phyloP scores from a whole-genome alignment of 2,329 filamentous ascomycete species.

The Sarocladium strictum region DNA sequence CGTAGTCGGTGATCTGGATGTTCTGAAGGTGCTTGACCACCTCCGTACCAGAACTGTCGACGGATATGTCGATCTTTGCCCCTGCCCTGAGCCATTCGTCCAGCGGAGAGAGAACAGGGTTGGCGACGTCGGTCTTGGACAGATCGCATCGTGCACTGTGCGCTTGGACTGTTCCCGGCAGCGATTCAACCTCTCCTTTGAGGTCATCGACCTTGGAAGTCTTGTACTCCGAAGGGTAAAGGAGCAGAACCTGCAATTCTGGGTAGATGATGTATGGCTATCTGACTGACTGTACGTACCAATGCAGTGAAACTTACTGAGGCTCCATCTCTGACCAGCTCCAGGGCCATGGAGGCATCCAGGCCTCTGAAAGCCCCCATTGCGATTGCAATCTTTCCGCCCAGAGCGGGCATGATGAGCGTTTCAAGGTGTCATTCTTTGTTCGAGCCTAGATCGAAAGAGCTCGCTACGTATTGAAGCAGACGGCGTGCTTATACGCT shows the following conservation, averaged over 20 bases:
- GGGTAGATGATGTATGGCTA: background rate
- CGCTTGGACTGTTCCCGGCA: constrained; percentile 8
- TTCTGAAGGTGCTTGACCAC: constrained; percentile 29
- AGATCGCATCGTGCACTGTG: constrained; percentile 12
- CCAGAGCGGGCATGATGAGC: constrained; percentile 7
- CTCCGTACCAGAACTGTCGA: constrained; percentile 34
- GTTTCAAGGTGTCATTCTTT: no score
- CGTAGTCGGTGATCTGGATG: constrained; percentile 43
- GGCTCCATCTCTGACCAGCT: constrained; percentile 17
- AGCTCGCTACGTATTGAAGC: no score
- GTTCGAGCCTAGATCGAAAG: background rate
- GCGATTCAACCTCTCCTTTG: constrained; percentile 12
- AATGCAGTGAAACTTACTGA: constrained; percentile 14
- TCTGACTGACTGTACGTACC: no score
- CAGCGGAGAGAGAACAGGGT: background rate
- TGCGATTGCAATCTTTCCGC: constrained; percentile 17
- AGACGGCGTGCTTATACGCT: no score
- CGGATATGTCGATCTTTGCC: constrained; percentile 24
- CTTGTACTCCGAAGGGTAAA: constrained; percentile 16
- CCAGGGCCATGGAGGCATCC: constrained; percentile 17
- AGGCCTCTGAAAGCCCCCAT: constrained; percentile 20
- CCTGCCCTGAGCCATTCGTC: constrained; percentile 1
- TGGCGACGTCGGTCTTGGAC: background rate
- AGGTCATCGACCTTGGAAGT: constrained; percentile 11
- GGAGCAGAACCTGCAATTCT: background rate